phyloP scores from a whole-genome alignment of 805 yeast species.

The Candida succiphila region DNA sequence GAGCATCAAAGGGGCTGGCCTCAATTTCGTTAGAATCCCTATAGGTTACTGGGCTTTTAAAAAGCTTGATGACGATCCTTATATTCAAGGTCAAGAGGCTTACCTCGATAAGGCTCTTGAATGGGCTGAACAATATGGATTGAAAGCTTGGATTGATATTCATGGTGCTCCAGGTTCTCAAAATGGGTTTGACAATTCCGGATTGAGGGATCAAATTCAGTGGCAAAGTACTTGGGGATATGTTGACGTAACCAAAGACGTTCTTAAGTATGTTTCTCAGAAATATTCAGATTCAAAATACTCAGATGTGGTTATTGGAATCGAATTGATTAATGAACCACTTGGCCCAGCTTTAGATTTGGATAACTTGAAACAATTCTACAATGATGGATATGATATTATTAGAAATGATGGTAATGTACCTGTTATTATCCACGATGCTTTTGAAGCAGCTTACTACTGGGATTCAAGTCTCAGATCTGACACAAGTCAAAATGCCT shows the following conservation, averaged over 20 bases:
- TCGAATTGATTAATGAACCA: conserved; percentile 86
- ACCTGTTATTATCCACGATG: conserved; percentile 65
- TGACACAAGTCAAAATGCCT: conserved; percentile 14
- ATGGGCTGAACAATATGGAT: conserved; percentile 53
- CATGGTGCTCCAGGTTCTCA: conserved; percentile 84
- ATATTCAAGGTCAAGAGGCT: conserved; percentile 53
- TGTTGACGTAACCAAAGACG: conserved; percentile 41
- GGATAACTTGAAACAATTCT: conserved; percentile 48
- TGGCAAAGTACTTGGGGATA: conserved; percentile 47
- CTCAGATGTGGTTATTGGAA: conserved; percentile 68
- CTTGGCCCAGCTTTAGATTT: conserved; percentile 60
- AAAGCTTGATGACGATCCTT: conserved; percentile 42
- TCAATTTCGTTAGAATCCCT: conserved; percentile 68
- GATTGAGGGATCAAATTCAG: conserved; percentile 39
- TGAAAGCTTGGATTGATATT: conserved; percentile 66
- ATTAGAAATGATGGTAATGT: conserved; percentile 42
- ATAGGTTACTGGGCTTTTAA: conserved; percentile 78
- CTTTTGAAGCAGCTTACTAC: conserved; percentile 44
- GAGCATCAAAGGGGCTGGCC: conserved; percentile 40
- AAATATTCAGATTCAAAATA: conserved; percentile 57
- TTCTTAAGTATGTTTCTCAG: conserved; percentile 41
- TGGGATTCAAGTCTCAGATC: conserved; percentile 51
- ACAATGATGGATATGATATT: conserved; percentile 49
- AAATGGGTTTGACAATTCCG: conserved; percentile 80
- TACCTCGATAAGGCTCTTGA: conserved; percentile 55